phyloP scores from a whole-genome alignment of 2,329 filamentous ascomycete species.

The Colletotrichum noveboracense region DNA sequence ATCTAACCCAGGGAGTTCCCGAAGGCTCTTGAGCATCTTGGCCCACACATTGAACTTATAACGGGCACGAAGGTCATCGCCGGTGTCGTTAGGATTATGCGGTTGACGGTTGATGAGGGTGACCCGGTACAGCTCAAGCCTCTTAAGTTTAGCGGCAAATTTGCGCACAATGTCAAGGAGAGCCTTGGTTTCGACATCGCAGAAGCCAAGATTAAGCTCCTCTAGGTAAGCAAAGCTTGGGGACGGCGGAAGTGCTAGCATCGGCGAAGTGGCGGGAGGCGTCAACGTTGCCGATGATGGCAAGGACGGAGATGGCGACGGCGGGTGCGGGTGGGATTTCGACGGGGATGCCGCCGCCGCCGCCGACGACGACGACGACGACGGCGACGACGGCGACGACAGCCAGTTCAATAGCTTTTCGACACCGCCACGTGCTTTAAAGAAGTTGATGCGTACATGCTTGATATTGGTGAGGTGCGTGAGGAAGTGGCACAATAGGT shows the following conservation, averaged over 20 bases:
- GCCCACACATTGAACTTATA: slow-evolving; percentile 41
- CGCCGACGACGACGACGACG: slow-evolving; percentile 31
- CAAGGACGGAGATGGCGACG: not conserved
- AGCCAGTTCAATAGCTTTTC: slow-evolving; percentile 45
- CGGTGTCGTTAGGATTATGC: not conserved
- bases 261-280: not conserved
- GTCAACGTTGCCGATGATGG: not conserved
- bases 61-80: not conserved
- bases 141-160: slow-evolving; percentile 47
- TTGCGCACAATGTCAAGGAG: slow-evolving; percentile 43
- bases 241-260: slow-evolving; percentile 20
- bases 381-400: slow-evolving; percentile 14
- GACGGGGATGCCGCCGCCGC: slow-evolving; percentile 26
- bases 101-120: slow-evolving; percentile 24
- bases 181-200: slow-evolving; percentile 29
- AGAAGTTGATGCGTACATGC: slow-evolving; percentile 60
- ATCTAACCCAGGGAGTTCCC: slow-evolving; percentile 32
- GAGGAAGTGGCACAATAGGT: slow-evolving; percentile 42
- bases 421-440: slow-evolving; percentile 5
- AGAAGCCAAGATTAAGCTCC: slow-evolving; percentile 49
- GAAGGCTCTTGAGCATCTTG: slow-evolving; percentile 35
- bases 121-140: slow-evolving; percentile 52
- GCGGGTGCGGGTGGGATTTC: not conserved
- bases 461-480: slow-evolving; percentile 44
- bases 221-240: slow-evolving; percentile 39